phyloP scores from a whole-genome alignment of 2,329 filamentous ascomycete species.

The Aspergillus felis region DNA sequence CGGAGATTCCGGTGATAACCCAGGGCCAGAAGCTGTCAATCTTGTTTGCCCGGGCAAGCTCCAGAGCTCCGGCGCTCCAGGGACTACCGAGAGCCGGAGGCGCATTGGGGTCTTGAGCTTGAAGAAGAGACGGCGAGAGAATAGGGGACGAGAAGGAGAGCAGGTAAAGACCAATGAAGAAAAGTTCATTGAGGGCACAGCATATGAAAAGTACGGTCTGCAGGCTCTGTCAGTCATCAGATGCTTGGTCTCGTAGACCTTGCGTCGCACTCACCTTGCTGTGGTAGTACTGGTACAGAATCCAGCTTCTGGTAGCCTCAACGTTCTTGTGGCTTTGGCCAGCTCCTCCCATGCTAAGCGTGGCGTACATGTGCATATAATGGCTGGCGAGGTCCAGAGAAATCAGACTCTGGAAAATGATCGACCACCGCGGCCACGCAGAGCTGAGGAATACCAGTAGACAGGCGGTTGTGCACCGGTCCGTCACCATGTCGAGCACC shows the following conservation, averaged over 20 bases:
- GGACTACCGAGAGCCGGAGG: slow-evolving; percentile 72
- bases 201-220: slow-evolving; percentile 87
- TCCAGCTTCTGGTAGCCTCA: slow-evolving; percentile 78
- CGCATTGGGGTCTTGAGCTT: slow-evolving; percentile 34
- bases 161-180: slow-evolving; percentile 97
- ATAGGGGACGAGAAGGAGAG: slow-evolving; percentile 92
- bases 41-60: slow-evolving; percentile 92
- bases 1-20: slow-evolving; percentile 75
- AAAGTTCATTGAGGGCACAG: slow-evolving; percentile 88
- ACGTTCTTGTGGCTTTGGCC: slow-evolving; percentile 88
- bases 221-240: slow-evolving; percentile 1
- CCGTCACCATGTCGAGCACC: slow-evolving; percentile 98
- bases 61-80: slow-evolving; percentile 87
- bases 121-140: slow-evolving; percentile 77
- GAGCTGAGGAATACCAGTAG: slow-evolving; percentile 91
- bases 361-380: slow-evolving; percentile 99
- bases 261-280: slow-evolving; percentile 69
- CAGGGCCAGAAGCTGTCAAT: slow-evolving; percentile 72
- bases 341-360: slow-evolving; percentile 77
- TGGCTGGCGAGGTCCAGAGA: slow-evolving; percentile 90
- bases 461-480: slow-evolving; percentile 94
- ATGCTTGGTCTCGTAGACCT: background rate
- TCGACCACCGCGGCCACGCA: slow-evolving; percentile 89
- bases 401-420: slow-evolving; percentile 91
- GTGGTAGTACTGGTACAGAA: slow-evolving; percentile 93